phyloP scores from a whole-genome alignment of 2,329 filamentous ascomycete genomes.

The Cladosporium colombiae region DNA sequence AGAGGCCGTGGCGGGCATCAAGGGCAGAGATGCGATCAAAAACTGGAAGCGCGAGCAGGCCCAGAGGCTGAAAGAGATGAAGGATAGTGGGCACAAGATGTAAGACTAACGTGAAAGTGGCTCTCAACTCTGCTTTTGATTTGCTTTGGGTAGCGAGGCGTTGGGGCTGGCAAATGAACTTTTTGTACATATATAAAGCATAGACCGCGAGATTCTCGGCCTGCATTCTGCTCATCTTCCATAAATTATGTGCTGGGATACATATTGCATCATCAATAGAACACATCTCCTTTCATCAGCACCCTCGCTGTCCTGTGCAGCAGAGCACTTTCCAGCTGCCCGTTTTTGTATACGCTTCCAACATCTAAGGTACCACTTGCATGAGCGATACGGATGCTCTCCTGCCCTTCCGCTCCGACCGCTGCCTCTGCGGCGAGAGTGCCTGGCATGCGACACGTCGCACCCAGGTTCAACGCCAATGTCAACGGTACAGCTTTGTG shows the following conservation, averaged over 20 bases:
- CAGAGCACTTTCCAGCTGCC: slow-evolving; percentile 32
- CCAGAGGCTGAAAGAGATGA: slow-evolving; percentile 5
- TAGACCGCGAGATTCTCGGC: not conserved
- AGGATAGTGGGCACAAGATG: slow-evolving; percentile 2
- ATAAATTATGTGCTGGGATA: not conserved
- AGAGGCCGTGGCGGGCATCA: slow-evolving; percentile 32
- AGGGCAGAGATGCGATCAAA: slow-evolving; percentile 29
- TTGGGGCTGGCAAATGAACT: slow-evolving; percentile 9
- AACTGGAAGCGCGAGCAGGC: slow-evolving; percentile 19
- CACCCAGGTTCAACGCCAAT: slow-evolving; percentile 45
- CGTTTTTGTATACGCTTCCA: slow-evolving; percentile 30
- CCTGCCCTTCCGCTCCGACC: slow-evolving; percentile 23
- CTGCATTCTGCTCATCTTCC: not conserved
- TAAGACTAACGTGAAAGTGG: slow-evolving; percentile 5
- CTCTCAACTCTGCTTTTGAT: slow-evolving; percentile 14
- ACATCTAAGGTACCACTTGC: slow-evolving; percentile 34
- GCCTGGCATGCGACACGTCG: slow-evolving; percentile 39
- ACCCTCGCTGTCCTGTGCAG: slow-evolving; percentile 34
- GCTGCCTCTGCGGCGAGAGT: slow-evolving; percentile 31
- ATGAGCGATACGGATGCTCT: slow-evolving; percentile 32
- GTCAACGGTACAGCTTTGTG: slow-evolving; percentile 48
- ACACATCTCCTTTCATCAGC: slow-evolving; percentile 36
- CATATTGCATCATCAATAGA: slow-evolving; percentile 21
- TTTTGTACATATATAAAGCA: slow-evolving; percentile 12
- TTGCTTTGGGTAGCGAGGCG: slow-evolving; percentile 20